Evolutionary conservation across 345 rosid genomes (phyloP).

Genomic region (Pugionium dolabratum): DNA sequence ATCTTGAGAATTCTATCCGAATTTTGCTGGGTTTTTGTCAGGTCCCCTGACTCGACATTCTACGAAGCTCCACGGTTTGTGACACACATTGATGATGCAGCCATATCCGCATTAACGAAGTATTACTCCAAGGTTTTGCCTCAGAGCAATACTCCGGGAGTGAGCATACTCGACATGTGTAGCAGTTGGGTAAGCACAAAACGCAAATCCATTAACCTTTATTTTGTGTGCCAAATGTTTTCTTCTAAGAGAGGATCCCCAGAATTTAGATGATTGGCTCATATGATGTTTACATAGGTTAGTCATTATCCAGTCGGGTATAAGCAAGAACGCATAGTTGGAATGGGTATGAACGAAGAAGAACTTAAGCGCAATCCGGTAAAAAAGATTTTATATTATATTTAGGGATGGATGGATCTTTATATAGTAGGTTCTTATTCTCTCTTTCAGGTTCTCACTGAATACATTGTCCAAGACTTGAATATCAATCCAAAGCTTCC

Average conservation of each 20-base stretch:
- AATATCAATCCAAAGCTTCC: constrained; percentile 75
- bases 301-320: constrained; percentile 92
- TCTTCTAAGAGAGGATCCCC: background rate
- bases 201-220: background rate
- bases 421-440: constrained; percentile 1
- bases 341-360: constrained; percentile 85
- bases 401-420: constrained; percentile 14
- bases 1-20: constrained; percentile 3
- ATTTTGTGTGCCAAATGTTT: background rate
- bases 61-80: constrained; percentile 87
- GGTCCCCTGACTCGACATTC: constrained; percentile 75
- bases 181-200: constrained; percentile 84
- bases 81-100: constrained; percentile 89
- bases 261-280: constrained; percentile 5
- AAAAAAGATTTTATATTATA: constrained; percentile 20
- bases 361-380: constrained; percentile 81
- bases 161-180: constrained; percentile 86
- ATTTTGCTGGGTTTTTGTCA: constrained; percentile 27
- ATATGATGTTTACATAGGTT: constrained; percentile 51
- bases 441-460: constrained; percentile 62
- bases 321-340: constrained; percentile 75
- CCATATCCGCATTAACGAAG: constrained; percentile 82
- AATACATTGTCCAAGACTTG: constrained; percentile 78
- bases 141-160: constrained; percentile 72
- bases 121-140: constrained; percentile 80